Evolutionary conservation across 257 asterid species (phyloP), one percentile per base, ranked within the genome.

Genomic region (Penstemon barbatus): DNA sequence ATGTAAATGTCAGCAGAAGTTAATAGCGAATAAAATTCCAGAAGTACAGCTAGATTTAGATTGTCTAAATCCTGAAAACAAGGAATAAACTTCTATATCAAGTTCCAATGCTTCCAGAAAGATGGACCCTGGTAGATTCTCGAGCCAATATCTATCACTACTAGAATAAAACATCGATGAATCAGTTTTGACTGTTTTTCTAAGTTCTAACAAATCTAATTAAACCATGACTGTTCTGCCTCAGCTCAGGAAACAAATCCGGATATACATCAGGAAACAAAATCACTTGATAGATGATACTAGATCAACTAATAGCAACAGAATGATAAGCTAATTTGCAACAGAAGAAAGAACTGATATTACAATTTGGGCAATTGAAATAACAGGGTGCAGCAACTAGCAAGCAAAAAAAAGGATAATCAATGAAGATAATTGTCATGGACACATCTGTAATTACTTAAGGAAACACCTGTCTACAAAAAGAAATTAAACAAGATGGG

Each of bases 81-180:
- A 18, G 44, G 39, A 33, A 4, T 63, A 65, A 63, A 13, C 38
- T 18, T 25, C 33, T 25, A 25, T 59, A 58, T 33, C 64, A 44
- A 44, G 50, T 64, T 9, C 48, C 71, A 55, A 6, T 82, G 87
- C 95, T 89, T 77, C 80, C 50, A 45, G 11, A 49, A 51, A 50
- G 19, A 5, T 61, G 18, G 80, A 39, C 69, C 74, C 71, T 37
- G 73, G 61, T 63, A 36, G 72, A 66, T 66, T 74, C 69, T 77
- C 74, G 49, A 37, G 72, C 63, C 57, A 53, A 74, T 64, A 19
- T 63, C 61, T 75, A 53, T 64, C 75, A 81, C 82, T 61, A 49
- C 73, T 73, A 12, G 81, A 77, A 50, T 42, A 45, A 66, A 68
- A 75, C 65, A 9, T 18, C 50, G 66, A 65, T 49, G 69, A 58